Evolutionary conservation across 208 protist species (phyloP), one percentile per base, ranked within the genome.

Genomic region (Acanthamoeba culbertsoni): DNA sequence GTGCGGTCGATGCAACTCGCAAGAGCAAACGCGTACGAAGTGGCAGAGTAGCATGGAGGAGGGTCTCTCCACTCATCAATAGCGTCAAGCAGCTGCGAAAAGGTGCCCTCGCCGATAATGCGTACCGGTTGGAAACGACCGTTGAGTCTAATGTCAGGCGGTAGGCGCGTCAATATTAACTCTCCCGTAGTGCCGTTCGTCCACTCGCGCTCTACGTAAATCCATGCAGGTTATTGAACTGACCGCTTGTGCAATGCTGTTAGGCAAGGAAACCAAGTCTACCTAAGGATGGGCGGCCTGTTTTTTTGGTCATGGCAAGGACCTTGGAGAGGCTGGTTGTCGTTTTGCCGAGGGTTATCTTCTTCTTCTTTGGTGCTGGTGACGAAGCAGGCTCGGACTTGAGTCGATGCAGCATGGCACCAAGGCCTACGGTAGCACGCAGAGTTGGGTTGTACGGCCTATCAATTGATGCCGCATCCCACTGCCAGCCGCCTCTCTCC

Each of bases 41-140:
- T 71, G 28, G 62, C 62, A 4, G 62, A 71, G 62, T 71, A 71
- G 62, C 33, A 71, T 14, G 71, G 53, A 1, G 71, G 71, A 12
- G 45, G 35, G 7, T 43, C 33, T 1, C 51, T 28, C 79, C 45
- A 68, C 51, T 89, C 79, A 37, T 89, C 79, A 51, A 68, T 46
- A 31, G 79, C 79, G 33, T 65, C 51, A 35, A 89, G 43, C 28
- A 89, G 33, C 79, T 89, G 79, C 23, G 79, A 55, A 26, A 68
- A 65, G 37, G 79, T 65, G 79, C 79, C 79, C 79, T 89, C 48
- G 45, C 48, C 79, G 51, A 89, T 46, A 8, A 89, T 37, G 1
- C 53, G 31, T 51, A 89, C 79, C 26, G 35, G 51, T 2, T 51
- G 45, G 51, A 68, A 89, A 23, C 79, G 79, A 53, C 71, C 71